phyloP scores from a whole-genome alignment of 805 yeast species.

The Wickerhamiella sergipiensis region DNA sequence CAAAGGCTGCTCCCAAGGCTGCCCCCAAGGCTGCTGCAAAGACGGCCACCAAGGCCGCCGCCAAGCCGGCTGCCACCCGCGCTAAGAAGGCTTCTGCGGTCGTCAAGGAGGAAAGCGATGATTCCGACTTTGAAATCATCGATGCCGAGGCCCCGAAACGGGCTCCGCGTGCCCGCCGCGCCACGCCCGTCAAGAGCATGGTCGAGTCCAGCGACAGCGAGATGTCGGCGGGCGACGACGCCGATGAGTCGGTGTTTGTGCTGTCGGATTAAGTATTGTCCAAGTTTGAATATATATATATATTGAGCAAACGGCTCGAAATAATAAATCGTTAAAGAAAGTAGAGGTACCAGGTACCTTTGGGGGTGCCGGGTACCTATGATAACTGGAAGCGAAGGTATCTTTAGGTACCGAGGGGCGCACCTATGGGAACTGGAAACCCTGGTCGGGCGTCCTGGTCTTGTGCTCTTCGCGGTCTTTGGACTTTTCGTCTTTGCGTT shows the following conservation, averaged over 20 bases:
- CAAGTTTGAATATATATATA: not conserved
- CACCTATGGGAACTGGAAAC: slow-evolving; percentile 16
- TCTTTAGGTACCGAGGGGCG: no score
- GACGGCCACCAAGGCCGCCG: slow-evolving; percentile 8
- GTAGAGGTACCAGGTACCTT: no score
- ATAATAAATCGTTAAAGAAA: not conserved
- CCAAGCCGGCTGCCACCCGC: slow-evolving; percentile 14
- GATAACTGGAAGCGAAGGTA: no score
- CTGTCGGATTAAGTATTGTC: slow-evolving; percentile 5
- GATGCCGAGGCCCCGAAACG: not conserved
- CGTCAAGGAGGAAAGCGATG: slow-evolving; percentile 7
- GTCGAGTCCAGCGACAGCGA: not conserved
- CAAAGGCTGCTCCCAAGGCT: slow-evolving; percentile 3
- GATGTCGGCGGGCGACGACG: not conserved
- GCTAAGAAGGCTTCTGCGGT: no score
- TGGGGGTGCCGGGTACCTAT: no score
- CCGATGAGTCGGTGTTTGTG: slow-evolving; percentile 1
- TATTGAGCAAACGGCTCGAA: not conserved
- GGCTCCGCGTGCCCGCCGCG: not conserved
- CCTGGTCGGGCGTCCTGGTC: not conserved
- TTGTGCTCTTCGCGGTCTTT: not conserved
- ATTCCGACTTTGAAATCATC: not conserved
- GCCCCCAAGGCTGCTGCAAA: slow-evolving; percentile 4
- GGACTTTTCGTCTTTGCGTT: slow-evolving; percentile 4
- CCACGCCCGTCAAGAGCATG: not conserved